Evolutionary conservation across 129 eudicot species (phyloP), one percentile per base, ranked within the genome.

Genomic region (Silybum marianum): DNA sequence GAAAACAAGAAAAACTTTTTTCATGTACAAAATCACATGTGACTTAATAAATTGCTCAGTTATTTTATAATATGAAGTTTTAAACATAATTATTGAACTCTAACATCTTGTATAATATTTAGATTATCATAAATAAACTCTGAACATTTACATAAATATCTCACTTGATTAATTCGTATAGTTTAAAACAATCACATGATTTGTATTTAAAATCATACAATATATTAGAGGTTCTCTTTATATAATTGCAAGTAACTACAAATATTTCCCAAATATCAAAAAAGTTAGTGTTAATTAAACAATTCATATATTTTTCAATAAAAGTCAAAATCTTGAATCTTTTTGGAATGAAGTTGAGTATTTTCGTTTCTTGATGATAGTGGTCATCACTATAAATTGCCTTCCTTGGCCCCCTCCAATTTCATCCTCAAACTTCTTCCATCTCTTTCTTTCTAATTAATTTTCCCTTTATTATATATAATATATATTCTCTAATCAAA

Each of bases 311-410:
- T 19, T 69, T 36, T 19, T 19, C 18, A 9, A 34, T 26, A 65
- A 44, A 40, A 54, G 72, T 76, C 76, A 83, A 73, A 73, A 60
- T 71, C 42, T 60, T 40, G 65, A 39, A 66, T n/a, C 58, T 44
- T 77, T 70, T 71, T 36, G 11, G 34, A 30, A n/a, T 83, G 69
- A 34, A 23, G 66, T 10, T 4, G 28, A 25, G 60, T 18, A 48
- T 68, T 69, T 48, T 3, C 11, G 12, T 8, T 9, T 74, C 16
- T 26, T 81, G 34, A 79, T 11, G 58, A 28, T 28, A 62, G 69
- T 54, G 72, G 48, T 85, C 78, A 70, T 44, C 79, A 63, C 82
- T 85, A 85, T 85, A 85, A 80, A 85, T 85, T 81, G 76, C 26
- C 30, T 42, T 76, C 69, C 78, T 28, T 44, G 65, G 11, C 19